These are phyloP conservation scores for Camellia lanceoleosa DNA, from an alignment of 148 eudicot species.

Conservation along the genomic window DNA sequence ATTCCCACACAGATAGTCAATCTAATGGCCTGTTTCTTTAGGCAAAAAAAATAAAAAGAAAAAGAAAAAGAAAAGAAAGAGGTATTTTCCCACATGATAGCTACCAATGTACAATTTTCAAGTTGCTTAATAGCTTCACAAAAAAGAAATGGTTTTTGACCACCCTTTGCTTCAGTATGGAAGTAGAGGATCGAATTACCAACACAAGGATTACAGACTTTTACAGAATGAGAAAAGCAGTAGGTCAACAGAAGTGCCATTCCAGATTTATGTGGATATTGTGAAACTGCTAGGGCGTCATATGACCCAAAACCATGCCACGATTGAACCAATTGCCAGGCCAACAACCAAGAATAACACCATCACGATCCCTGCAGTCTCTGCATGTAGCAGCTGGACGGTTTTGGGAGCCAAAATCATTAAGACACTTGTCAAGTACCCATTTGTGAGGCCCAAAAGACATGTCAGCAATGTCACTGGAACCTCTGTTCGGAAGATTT, in stretches of 20 bases:
- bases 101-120: background rate
- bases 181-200: background rate
- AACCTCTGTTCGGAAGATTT: conserved; percentile 67
- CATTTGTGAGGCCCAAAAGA: conserved; percentile 82
- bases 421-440: conserved; percentile 74
- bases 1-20: too few species aligned
- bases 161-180: background rate
- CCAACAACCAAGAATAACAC: conserved; percentile 74
- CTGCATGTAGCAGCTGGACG: conserved; percentile 65
- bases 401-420: conserved; percentile 76
- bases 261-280: background rate
- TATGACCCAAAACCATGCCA: conserved; percentile 84
- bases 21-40: too few species aligned
- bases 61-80: too few species aligned
- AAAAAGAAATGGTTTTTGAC: background rate
- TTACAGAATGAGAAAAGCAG: background rate
- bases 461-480: conserved; percentile 73
- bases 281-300: background rate
- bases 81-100: too few species aligned
- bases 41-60: too few species aligned
- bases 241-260: background rate
- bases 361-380: conserved; percentile 67
- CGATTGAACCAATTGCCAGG: conserved; percentile 73
- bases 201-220: background rate
- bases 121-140: background rate